Evolutionary conservation across 495 filamentous ascomycete genomes (phyloP).

Genomic region (Apiosordaria backusii): DNA sequence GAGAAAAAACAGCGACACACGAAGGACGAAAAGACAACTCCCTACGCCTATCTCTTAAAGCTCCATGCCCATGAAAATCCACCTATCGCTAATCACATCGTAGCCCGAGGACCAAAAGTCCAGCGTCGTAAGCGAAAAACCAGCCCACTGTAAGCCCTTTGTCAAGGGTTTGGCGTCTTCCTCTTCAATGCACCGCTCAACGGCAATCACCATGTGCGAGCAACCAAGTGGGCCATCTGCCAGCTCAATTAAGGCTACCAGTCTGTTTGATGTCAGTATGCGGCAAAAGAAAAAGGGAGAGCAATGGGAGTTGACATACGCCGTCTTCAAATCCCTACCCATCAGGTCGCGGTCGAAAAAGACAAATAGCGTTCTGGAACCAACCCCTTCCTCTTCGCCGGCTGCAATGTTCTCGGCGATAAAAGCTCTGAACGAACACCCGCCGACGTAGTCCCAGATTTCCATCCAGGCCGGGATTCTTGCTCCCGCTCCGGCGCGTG

Average conservation of each 20-base stretch:
- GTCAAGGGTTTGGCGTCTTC: slow-evolving; percentile 61
- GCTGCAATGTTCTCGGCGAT: slow-evolving; percentile 52
- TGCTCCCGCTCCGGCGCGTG: background rate
- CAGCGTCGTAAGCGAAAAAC: slow-evolving; percentile 77
- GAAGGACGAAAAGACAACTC: slow-evolving; percentile 18
- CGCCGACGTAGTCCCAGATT: slow-evolving; percentile 84
- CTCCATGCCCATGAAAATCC: slow-evolving; percentile 86
- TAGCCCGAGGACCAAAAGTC: slow-evolving; percentile 60
- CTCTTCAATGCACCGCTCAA: slow-evolving; percentile 62
- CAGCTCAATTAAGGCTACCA: slow-evolving; percentile 89
- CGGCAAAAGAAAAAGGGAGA: background rate
- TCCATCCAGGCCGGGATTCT: slow-evolving; percentile 57
- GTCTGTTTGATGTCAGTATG: slow-evolving; percentile 44
- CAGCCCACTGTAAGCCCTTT: slow-evolving; percentile 86
- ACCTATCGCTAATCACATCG: slow-evolving; percentile 63
- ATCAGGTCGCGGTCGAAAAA: slow-evolving; percentile 74
- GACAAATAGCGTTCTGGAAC: slow-evolving; percentile 67
- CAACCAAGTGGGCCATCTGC: slow-evolving; percentile 70
- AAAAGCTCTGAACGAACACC: slow-evolving; percentile 79
- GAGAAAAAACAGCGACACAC: slow-evolving; percentile 1
- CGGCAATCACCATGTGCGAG: slow-evolving; percentile 72
- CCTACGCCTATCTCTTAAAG: slow-evolving; percentile 44
- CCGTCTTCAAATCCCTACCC: slow-evolving; percentile 76
- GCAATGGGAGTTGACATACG: slow-evolving; percentile 57
- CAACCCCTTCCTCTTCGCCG: slow-evolving; percentile 41